Evolutionary conservation across 331 rosid genomes (phyloP), one percentile per base, ranked within the genome.

Genomic region (Malus hybrid): DNA sequence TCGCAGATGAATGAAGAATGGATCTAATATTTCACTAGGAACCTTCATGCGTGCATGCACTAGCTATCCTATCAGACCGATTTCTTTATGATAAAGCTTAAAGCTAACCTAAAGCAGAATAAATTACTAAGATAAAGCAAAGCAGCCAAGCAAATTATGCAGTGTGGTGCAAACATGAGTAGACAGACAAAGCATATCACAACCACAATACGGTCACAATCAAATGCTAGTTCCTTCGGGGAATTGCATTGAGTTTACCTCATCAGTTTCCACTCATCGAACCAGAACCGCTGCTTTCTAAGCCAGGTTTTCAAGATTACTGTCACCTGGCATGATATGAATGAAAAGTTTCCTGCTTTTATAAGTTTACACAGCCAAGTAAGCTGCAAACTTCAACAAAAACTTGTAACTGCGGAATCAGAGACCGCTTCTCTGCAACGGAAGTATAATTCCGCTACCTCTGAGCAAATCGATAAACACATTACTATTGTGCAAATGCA

Each of bases 181-280:
- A 24, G 24, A 24, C 24, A 54, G 80, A 70, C 52, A 71, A 68
- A 81, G 14, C 39, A 27, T 19, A 75, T 54, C 77, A 75, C 48
- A 9, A 70, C 80, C 80, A 27, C 6, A 36, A 16, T 34, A 13
- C 27, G 31, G 78, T 65, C 67, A 22, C 36, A 18, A 65, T 70
- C 70, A 56, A 50, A 36, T 46, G 71, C n/a, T n/a, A 46, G 48
- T 18, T 77, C 32, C 73, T 67, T 22, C 7, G 59, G 61, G 65
- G n/a, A 65, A 57, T 33, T 48, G 14, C 67, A 56, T 20, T 66
- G 71, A 42, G 64, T 54, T 55, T 72, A 14, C 71, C 46, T 65
- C 76, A 52, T 82, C 69, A 15, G 44, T 61, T 60, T 46, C 73
- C 65, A 82, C 31, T 69, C 22, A 32, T 69, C 65, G 24, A 73